Evolutionary conservation across 805 yeast genomes (phyloP).

Genomic region (Babjeviella inositovora): DNA sequence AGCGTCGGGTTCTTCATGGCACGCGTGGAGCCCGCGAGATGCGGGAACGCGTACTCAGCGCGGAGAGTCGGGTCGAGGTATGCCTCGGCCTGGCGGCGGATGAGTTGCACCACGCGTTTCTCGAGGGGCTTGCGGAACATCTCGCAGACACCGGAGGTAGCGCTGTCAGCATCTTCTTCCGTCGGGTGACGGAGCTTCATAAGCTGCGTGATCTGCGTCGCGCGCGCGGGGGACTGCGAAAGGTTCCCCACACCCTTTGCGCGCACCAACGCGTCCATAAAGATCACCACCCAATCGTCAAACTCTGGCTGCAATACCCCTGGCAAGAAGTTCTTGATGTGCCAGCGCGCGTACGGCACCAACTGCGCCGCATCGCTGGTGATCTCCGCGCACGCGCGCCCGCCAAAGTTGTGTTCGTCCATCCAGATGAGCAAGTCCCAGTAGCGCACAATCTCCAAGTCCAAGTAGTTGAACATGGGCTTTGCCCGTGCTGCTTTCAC

Average conservation of each 20-base stretch:
- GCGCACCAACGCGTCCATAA: conserved; percentile 53
- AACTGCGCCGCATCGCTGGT: conserved; percentile 25
- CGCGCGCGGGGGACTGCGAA: conserved; percentile 33
- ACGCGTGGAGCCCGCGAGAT: conserved; percentile 58
- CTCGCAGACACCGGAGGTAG: conserved; percentile 30
- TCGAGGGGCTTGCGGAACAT: conserved; percentile 46
- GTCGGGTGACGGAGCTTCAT: conserved; percentile 20
- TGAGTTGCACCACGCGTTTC: conserved; percentile 49
- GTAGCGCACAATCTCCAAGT: conserved; percentile 53
- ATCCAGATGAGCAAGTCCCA: conserved; percentile 96
- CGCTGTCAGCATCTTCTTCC: conserved; percentile 6
- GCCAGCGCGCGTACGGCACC: conserved; percentile 57
- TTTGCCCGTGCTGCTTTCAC: conserved; percentile 64
- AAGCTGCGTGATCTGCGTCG: conserved; percentile 50
- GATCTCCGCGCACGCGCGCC: conserved; percentile 35
- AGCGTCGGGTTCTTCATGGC: conserved; percentile 52
- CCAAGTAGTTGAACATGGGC: conserved; percentile 73
- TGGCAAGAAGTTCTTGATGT: conserved; percentile 61
- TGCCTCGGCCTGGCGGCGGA: conserved; percentile 57
- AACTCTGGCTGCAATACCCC: conserved; percentile 65
- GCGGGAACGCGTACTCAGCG: conserved; percentile 58
- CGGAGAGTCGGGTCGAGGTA: conserved; percentile 48
- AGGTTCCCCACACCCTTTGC: conserved; percentile 20
- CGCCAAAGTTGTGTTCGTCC: conserved; percentile 83
- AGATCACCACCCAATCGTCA: conserved; percentile 71